phyloP scores from a whole-genome alignment of 2,329 filamentous ascomycete genomes.

The Rhinocladiella similis region DNA sequence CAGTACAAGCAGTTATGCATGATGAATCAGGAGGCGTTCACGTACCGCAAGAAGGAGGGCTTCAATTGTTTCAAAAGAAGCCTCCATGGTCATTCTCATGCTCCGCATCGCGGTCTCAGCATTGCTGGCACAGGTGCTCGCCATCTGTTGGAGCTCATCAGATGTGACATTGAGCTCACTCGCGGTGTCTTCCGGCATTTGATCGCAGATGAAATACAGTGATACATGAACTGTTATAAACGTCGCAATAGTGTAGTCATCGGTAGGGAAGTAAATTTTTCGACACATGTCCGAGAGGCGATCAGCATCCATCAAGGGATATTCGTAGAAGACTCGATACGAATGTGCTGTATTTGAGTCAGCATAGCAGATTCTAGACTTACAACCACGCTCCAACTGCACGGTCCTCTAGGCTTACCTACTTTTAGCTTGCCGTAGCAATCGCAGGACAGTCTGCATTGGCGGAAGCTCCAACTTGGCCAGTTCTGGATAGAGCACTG shows the following conservation, averaged over 20 bases:
- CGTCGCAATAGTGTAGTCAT: conserved; percentile 42
- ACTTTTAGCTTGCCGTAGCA: conserved; percentile 17
- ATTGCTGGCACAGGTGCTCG: conserved; percentile 43
- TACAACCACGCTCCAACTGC: too few species aligned
- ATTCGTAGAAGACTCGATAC: conserved; percentile 21
- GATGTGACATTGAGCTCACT: conserved; percentile 25
- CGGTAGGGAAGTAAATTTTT: conserved; percentile 44
- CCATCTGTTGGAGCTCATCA: conserved; percentile 35
- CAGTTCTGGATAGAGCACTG: conserved; percentile 12
- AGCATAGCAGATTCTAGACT: background rate
- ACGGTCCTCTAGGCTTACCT: background rate
- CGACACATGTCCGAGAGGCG: conserved; percentile 42
- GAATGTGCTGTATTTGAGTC: conserved; percentile 7
- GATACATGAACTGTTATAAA: conserved; percentile 43
- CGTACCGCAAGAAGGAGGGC: conserved; percentile 59
- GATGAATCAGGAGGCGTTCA: too few species aligned
- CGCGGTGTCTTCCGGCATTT: conserved; percentile 11
- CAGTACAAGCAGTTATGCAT: too few species aligned
- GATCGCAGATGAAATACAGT: conserved; percentile 40
- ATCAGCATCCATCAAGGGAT: conserved; percentile 32
- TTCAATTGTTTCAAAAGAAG: conserved; percentile 57
- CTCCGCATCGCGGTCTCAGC: conserved; percentile 47
- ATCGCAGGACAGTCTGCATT: conserved; percentile 11
- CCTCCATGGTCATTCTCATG: conserved; percentile 58
- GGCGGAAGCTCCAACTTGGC: conserved; percentile 13